These are phyloP conservation scores for Dendryphion nanum DNA, from an alignment of 2,329 filamentous ascomycete genomes.

Conservation along the genomic window DNA sequence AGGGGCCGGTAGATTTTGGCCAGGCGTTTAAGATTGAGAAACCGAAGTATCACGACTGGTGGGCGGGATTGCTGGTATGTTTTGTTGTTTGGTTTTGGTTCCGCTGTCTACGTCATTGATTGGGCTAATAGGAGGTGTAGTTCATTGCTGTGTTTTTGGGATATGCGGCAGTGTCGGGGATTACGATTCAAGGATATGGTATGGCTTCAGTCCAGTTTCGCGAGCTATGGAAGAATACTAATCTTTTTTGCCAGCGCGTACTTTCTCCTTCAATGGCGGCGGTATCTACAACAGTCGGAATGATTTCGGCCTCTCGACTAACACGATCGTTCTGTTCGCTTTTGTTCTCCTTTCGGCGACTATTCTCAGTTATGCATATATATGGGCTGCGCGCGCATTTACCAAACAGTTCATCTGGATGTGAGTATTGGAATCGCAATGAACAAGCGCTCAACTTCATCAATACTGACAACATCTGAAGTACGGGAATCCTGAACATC, in stretches of 20 bases:
- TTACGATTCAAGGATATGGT: constrained; percentile 72
- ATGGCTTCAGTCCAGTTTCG: too few species aligned
- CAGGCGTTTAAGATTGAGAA: constrained; percentile 78
- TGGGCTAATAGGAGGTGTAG: constrained; percentile 36
- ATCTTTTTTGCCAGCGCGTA: constrained; percentile 51
- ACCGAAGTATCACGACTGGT: constrained; percentile 88
- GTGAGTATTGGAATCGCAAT: too few species aligned
- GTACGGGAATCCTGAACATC: constrained; percentile 79
- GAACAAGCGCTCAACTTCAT: too few species aligned
- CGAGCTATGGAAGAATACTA: too few species aligned
- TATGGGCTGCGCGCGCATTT: constrained; percentile 71
- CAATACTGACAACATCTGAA: not conserved
- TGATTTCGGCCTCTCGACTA: constrained; percentile 70
- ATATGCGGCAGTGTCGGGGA: constrained; percentile 72
- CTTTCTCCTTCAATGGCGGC: constrained; percentile 62
- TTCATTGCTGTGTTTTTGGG: constrained; percentile 70
- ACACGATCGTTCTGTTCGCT: constrained; percentile 81
- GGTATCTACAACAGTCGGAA: constrained; percentile 72
- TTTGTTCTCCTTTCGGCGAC: constrained; percentile 74
- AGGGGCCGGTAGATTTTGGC: constrained; percentile 69
- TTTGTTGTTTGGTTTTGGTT: not conserved
- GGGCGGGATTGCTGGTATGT: constrained; percentile 75
- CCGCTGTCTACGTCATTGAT: constrained; percentile 2
- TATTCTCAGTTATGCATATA: constrained; percentile 73
- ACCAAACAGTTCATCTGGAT: constrained; percentile 93